A percentile compares a stretch with the other conserved stretches of the same genome.
Conservation (phyloP, 148 eudicot genomes). For the Nepenthes gracilis region DNA sequence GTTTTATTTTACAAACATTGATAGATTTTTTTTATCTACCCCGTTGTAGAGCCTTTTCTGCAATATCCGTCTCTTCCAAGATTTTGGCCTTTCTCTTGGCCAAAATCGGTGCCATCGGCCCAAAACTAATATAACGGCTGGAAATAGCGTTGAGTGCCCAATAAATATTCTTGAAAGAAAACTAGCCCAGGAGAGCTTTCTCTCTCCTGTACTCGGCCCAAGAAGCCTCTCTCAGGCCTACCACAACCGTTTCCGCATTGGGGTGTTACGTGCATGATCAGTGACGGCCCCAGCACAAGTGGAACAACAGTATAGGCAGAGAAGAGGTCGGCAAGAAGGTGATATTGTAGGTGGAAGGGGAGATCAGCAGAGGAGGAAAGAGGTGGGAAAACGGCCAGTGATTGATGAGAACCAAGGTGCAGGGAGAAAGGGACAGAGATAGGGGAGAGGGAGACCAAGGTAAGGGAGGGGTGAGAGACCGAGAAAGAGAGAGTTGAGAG, state of each 20-base stretch:
- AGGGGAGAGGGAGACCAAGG: too few species aligned
- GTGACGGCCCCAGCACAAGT: too few species aligned
- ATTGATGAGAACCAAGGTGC: too few species aligned
- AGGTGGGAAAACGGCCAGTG: too few species aligned
- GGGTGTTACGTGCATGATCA: conserved; percentile 16
- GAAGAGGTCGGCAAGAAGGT: too few species aligned
- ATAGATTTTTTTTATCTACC: conserved; percentile 40
- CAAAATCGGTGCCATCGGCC: conserved; percentile 9
- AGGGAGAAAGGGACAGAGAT: too few species aligned
- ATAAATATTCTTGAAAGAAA: conserved; percentile 78
- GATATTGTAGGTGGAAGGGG: too few species aligned
- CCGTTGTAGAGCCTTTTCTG: conserved; percentile 72
- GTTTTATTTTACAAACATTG: neutral
- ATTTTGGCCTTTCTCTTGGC: conserved; percentile 42
- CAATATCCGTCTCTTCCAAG: conserved; percentile 85
- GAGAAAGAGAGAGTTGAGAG: too few species aligned
- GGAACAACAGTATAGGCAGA: too few species aligned
- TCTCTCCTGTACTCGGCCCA: conserved; percentile 92
- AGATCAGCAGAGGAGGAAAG: too few species aligned
- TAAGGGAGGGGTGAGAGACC: too few species aligned
- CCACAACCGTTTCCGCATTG: conserved; percentile 59
- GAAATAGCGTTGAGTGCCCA: conserved; percentile 93
- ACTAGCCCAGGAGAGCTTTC: conserved; percentile 59
- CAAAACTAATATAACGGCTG: conserved; percentile 74
- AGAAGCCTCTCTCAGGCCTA: conserved; percentile 62